Evolutionary conservation across 352 stramenopile genomes (phyloP), one percentile per base, ranked within the genome.

Genomic region (Phytophthora litchii): DNA sequence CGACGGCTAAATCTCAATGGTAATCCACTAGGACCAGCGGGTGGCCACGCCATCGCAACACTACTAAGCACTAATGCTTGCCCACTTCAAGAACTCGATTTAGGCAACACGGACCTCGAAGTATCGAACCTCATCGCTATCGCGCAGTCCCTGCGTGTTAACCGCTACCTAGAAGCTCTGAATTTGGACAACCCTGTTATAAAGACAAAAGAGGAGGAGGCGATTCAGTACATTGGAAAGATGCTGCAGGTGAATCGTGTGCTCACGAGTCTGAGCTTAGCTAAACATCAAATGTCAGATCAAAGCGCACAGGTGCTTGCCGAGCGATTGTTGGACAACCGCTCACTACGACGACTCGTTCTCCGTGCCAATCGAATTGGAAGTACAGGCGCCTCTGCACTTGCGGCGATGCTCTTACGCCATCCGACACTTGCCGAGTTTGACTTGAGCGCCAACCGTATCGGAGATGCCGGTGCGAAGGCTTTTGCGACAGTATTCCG

Each of bases 221-320:
- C 76, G 3, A 70, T 88, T 17, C 83, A 92, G 60, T 83, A 90
- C 42, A 63, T 92, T 12, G 83, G 78, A 37, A 90, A 89, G 57
- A 87, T 87, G 72, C 64, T 92, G 41, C 80, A 90, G 54, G 76
- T 86, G n/a, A 90, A 92, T 50, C 50, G 67, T 17, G 78, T 75
- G 32, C 70, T 92, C 40, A 70, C 58, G 20, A 53, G 49, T 45
- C 64, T 92, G 27, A 92, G 80, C 53, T 55, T 92, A 29, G 69
- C 67, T 55, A 92, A 92, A 54, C 79, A 92, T 48, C 74, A 85
- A 43, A 77, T 93, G 46, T 85, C 79, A 19, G 83, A 93, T 58
- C 38, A 79, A 34, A 79, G 81, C 14, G 83, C 78, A 1, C 76
- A 89, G 44, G 81, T 91, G 34, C 70, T 93, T 10, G 83, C 83